These are phyloP conservation scores for Lithohypha guttulata DNA, from an alignment of 2,329 filamentous ascomycete genomes.

Conservation along the genomic window DNA sequence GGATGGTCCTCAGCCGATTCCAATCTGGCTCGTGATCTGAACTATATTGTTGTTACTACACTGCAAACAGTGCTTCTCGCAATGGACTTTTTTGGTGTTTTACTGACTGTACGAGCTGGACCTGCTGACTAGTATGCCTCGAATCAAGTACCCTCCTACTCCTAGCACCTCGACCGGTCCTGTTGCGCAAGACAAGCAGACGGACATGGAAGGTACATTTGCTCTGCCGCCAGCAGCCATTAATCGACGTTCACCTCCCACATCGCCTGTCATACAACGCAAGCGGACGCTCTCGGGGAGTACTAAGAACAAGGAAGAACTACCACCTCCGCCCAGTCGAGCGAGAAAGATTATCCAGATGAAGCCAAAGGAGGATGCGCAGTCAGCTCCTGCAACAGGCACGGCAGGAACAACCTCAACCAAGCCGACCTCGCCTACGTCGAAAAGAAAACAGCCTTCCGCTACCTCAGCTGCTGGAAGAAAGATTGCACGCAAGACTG, in stretches of 20 bases:
- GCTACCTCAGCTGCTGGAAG: slow-evolving; percentile 74
- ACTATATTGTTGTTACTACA: not conserved
- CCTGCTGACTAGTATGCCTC: slow-evolving; percentile 46
- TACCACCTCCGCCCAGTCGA: slow-evolving; percentile 84
- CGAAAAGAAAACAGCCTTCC: slow-evolving; percentile 67
- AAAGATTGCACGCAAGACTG: slow-evolving; percentile 91
- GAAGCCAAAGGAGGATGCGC: slow-evolving; percentile 52
- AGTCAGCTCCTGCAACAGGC: slow-evolving; percentile 15
- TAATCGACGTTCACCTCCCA: slow-evolving; percentile 19
- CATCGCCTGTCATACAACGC: slow-evolving; percentile 12
- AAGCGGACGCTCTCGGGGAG: slow-evolving; percentile 20
- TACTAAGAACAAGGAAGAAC: slow-evolving; percentile 24
- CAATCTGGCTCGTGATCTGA: not conserved
- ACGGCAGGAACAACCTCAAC: slow-evolving; percentile 15
- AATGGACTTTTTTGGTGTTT: not conserved
- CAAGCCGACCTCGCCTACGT: slow-evolving; percentile 24
- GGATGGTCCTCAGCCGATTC: not conserved
- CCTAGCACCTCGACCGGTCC: slow-evolving; percentile 74
- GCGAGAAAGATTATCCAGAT: slow-evolving; percentile 97
- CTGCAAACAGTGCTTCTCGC: too few species aligned
- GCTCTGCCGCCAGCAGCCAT: slow-evolving; percentile 68
- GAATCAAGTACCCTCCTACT: slow-evolving; percentile 57
- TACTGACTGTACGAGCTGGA: not conserved
- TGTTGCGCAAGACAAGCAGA: slow-evolving; percentile 48
- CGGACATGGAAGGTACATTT: slow-evolving; percentile 53